phyloP scores from a whole-genome alignment of 2,329 filamentous ascomycete genomes.

The Cladosporium colombiae region DNA sequence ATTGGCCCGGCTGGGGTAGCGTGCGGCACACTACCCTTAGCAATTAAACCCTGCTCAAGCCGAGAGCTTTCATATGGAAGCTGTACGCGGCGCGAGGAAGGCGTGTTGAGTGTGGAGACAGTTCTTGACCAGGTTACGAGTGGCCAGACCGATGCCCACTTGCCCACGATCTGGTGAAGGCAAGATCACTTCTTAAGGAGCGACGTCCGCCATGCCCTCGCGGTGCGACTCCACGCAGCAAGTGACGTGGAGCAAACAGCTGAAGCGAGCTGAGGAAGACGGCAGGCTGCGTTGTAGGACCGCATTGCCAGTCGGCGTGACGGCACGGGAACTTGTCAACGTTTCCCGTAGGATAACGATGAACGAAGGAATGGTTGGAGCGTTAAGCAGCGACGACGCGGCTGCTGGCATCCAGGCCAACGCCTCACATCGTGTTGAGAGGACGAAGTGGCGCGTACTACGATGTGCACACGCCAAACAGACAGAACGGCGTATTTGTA shows the following conservation, averaged over 20 bases:
- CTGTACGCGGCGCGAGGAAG: neutral
- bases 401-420: slow-evolving; percentile 13
- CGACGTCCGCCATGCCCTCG: neutral
- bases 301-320: neutral
- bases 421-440: neutral
- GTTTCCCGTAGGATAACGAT: neutral
- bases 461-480: neutral
- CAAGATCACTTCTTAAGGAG: neutral
- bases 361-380: slow-evolving; percentile 6
- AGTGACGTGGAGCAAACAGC: neutral
- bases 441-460: slow-evolving; percentile 1
- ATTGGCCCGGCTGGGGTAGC: slow-evolving; percentile 9
- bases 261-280: neutral
- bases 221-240: neutral
- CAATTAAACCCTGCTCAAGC: slow-evolving; percentile 5
- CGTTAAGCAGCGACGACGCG: neutral
- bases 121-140: neutral
- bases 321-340: slow-evolving; percentile 8
- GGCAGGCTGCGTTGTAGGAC: neutral
- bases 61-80: slow-evolving; percentile 11
- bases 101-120: slow-evolving; percentile 4
- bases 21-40: slow-evolving; percentile 1
- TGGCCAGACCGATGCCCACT: neutral
- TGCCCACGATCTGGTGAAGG: neutral
- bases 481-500: slow-evolving; percentile 1